Percentiles rank a stretch among this genome's conserved stretches.
Evolutionary conservation across 495 filamentous ascomycete genomes (phyloP).

Genomic region (Cercophora samala): DNA sequence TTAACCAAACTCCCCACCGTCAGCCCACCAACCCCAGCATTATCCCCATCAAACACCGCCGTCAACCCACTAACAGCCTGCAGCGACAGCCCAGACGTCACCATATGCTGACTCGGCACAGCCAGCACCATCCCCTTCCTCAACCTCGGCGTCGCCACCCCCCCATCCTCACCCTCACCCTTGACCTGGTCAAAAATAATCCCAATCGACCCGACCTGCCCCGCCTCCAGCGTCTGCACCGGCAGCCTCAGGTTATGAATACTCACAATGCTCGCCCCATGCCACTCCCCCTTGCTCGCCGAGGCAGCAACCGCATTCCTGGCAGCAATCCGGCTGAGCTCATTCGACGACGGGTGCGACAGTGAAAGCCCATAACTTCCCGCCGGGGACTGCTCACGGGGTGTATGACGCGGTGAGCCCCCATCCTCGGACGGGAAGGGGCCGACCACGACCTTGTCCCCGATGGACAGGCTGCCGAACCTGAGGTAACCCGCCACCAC

Average conservation of each 20-base stretch:
- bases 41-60: slow-evolving; percentile 45
- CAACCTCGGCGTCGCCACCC: slow-evolving; percentile 45
- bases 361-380: slow-evolving; percentile 38
- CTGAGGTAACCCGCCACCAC: slow-evolving; percentile 82
- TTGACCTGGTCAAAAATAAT: slow-evolving; percentile 53
- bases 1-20: slow-evolving; percentile 60
- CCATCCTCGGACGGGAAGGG: slow-evolving; percentile 60
- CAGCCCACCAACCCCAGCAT: slow-evolving; percentile 38
- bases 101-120: slow-evolving; percentile 51
- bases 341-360: slow-evolving; percentile 43
- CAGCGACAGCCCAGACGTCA: slow-evolving; percentile 44
- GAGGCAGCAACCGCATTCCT: slow-evolving; percentile 43
- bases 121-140: slow-evolving; percentile 83
- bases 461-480: slow-evolving; percentile 72
- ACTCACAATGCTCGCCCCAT: slow-evolving; percentile 72
- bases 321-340: slow-evolving; percentile 41
- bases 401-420: slow-evolving; percentile 32
- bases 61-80: slow-evolving; percentile 56
- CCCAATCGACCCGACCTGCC: slow-evolving; percentile 89
- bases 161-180: slow-evolving; percentile 23
- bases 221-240: slow-evolving; percentile 68
- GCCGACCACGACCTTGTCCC: slow-evolving; percentile 74
- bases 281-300: slow-evolving; percentile 63
- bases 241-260: slow-evolving; percentile 85
- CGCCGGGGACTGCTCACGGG: slow-evolving; percentile 36